Evolutionary conservation across 495 filamentous ascomycete species (phyloP), one percentile per base, ranked within the genome.

Genomic region (Cairneyella variabilis): DNA sequence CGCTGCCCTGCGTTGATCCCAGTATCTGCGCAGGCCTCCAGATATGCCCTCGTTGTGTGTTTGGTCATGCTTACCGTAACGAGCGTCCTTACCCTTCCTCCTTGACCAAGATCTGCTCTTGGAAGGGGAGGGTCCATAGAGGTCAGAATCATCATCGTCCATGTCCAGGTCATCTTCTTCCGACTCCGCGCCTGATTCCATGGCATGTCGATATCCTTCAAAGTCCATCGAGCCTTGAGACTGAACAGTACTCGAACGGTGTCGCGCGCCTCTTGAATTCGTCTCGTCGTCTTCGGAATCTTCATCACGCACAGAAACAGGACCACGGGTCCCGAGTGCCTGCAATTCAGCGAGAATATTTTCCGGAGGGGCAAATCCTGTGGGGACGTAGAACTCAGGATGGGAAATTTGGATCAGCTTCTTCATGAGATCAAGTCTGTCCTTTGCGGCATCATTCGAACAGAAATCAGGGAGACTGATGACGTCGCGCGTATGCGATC

Each of bases 301-400:
- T 6, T 32, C 42, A 9, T n/a, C 32, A 3, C 2, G 10, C 20
- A 22, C 9, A 28, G 23, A 38, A 23, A 21, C 16, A 12, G 27
- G 30, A n/a, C n/a, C n/a, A n/a, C n/a, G n/a, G 11, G 10, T 11
- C 11, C 34, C 34, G 39, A 47, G 21, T 17, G 17, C 40, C 17
- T 53, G 50, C 12, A 57, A 44, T 51, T 37, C 58, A 16, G 16
- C 23, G 7, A 57, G 41, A 28, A 61, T 37, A 5, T 17, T 39
- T 16, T 45, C 51, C 14, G 54, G 32, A 41, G 48, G 64, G 8
- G 42, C 27, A 54, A 63, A 57, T 17, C 34, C 18, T 2, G 49
- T 9, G 16, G 64, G 64, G 7, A 60, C 41, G 46, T 63, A 65
- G 22, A 42, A 53, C 10, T 38, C 38, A 7, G 64, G 62, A 41